phyloP scores from a whole-genome alignment of 805 yeast species.

The Teunomyces funiuensis region DNA sequence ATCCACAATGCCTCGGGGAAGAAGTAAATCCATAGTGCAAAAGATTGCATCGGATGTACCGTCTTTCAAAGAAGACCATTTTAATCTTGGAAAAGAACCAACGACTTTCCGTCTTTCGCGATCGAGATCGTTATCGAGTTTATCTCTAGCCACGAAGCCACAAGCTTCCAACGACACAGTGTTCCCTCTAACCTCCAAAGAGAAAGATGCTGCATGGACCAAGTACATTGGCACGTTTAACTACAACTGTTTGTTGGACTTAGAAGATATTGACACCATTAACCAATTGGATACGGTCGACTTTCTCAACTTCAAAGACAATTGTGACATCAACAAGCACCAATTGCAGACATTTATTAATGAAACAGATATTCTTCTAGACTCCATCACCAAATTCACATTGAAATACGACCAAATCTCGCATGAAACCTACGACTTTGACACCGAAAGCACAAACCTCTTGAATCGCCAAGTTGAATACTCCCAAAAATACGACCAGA shows the following conservation, averaged over 20 bases:
- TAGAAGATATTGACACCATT: slow-evolving; percentile 40
- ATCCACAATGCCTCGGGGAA: slow-evolving; percentile 38
- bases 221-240: slow-evolving; percentile 39
- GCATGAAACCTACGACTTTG: slow-evolving; percentile 62
- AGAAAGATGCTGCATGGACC: slow-evolving; percentile 32
- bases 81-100: slow-evolving; percentile 15
- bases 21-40: slow-evolving; percentile 65
- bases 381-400: slow-evolving; percentile 48
- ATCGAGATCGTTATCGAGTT: neutral
- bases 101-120: neutral
- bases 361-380: slow-evolving; percentile 47
- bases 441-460: slow-evolving; percentile 51
- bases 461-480: slow-evolving; percentile 47
- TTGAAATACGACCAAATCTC: slow-evolving; percentile 58
- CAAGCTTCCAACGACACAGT: neutral
- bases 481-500: slow-evolving; percentile 40
- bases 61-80: slow-evolving; percentile 27
- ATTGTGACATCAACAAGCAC: slow-evolving; percentile 21
- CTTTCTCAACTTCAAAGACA: slow-evolving; percentile 37
- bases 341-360: slow-evolving; percentile 35
- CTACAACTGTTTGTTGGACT: slow-evolving; percentile 39
- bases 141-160: neutral
- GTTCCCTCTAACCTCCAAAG: slow-evolving; percentile 40
- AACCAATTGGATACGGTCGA: slow-evolving; percentile 30
- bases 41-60: slow-evolving; percentile 58